Base-by-base conservation (phyloP, 1,284 basidiomycete genomes). In the Sanghuangporus baumii region DNA sequence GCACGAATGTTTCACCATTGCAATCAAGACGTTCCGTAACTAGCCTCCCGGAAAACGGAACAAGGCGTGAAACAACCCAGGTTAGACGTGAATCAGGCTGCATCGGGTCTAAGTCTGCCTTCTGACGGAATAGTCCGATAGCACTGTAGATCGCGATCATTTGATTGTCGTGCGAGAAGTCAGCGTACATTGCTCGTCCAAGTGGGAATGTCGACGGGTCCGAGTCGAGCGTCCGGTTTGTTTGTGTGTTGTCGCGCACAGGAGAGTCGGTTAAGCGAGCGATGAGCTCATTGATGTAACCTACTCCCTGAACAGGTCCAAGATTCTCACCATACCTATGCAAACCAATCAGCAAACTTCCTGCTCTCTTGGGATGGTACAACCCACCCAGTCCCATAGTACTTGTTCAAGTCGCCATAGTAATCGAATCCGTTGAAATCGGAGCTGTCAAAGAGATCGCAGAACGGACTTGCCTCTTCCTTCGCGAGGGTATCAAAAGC, bases 91-190 rank as follows among this genome's bases (percentile, higher is more conserved):
- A 66, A 62, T 82, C 74, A 0, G 77, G 76, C 5, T 64, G 61
- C 5, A 68, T 71, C 1, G 84, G 79, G 69, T 82, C 74, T 26
- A 84, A 77, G 26, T 71, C 74, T 41, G 55, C 40, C 8, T 18
- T 41, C 67, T 41, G 37, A 23, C 66, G 73, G 72, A 91, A 87
- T 16, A 94, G 76, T 12, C 91, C 89, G 57, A 94, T 72, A 0
- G 91, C 88, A n/a, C 85, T 73, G 61, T 85, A 86, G 63, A 93
- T 87, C 46, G 89, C 84, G 46, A 90, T 77, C 83, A 94, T 89
- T 69, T 89, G 78, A 72, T 91, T 87, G 71, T 94, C 91, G 71
- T 93, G 90, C 23, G 89, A 87, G 72, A 93, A 93, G 73, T 94
- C 91, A 18, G 81, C 85, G 67, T 88, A 91, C 57, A 91, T 69